These are phyloP conservation scores for Venturia carpophila DNA, from an alignment of 2,329 filamentous ascomycete species.

Conservation along the genomic window DNA sequence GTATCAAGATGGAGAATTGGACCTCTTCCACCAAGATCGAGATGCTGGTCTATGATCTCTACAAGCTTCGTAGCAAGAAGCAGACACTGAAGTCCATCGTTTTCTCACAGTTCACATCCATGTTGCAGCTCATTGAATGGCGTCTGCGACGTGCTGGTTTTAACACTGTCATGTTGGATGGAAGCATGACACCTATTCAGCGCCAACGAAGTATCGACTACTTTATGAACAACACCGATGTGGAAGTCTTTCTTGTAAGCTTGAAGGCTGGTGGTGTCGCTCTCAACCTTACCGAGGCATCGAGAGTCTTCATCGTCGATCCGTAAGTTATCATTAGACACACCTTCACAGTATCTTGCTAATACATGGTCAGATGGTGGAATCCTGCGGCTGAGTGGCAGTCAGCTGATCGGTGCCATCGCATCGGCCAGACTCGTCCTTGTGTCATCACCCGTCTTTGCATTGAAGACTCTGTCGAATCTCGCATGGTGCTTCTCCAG, in stretches of 20 bases:
- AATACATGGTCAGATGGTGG: conserved; percentile 66
- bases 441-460: conserved; percentile 91
- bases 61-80: conserved; percentile 84
- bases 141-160: conserved; percentile 92
- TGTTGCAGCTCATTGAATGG: conserved; percentile 97
- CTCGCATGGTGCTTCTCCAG: conserved; percentile 87
- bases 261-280: conserved; percentile 95
- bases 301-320: conserved; percentile 90
- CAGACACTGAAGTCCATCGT: conserved; percentile 94
- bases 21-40: conserved; percentile 98
- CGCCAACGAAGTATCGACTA: conserved; percentile 90
- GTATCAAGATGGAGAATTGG: conserved; percentile 98
- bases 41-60: conserved; percentile 86
- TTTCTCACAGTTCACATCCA: conserved; percentile 94
- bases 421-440: conserved; percentile 88
- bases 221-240: conserved; percentile 91
- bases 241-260: conserved; percentile 93
- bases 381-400: conserved; percentile 99
- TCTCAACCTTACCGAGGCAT: conserved; percentile 89
- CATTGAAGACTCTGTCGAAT: conserved; percentile 96
- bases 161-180: conserved; percentile 96
- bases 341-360: conserved; percentile 22
- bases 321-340: conserved; percentile 54
- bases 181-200: conserved; percentile 91
- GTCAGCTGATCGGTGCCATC: conserved; percentile 76